Evolutionary conservation across 2,329 filamentous ascomycete genomes (phyloP).

Genomic region (Mollisiaceae sp.): DNA sequence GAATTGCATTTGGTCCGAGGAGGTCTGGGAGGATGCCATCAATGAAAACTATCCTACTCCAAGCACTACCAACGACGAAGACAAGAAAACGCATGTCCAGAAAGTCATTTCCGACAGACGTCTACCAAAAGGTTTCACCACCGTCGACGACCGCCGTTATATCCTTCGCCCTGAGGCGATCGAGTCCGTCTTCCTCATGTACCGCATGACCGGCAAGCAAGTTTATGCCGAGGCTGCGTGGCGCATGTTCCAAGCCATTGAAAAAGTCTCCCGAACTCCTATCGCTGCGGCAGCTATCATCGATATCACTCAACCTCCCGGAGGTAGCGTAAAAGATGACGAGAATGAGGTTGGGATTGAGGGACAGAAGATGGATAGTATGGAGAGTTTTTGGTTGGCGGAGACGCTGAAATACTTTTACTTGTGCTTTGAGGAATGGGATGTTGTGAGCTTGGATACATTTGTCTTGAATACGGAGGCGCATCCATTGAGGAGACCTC

Average conservation of each 20-base stretch:
- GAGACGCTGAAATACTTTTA: conserved; percentile 71
- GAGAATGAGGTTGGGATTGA: conserved; percentile 14
- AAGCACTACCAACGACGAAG: conserved; percentile 51
- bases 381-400: conserved; percentile 67
- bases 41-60: conserved; percentile 49
- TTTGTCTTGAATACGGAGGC: conserved; percentile 54
- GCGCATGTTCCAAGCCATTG: conserved; percentile 55
- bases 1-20: conserved; percentile 41
- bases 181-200: conserved; percentile 69
- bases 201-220: conserved; percentile 39
- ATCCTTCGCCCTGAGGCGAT: conserved; percentile 68
- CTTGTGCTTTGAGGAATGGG: conserved; percentile 55
- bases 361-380: conserved; percentile 51
- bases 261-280: conserved; percentile 48
- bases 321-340: conserved; percentile 43
- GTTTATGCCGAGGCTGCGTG: conserved; percentile 51
- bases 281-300: conserved; percentile 50
- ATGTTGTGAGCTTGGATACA: conserved; percentile 62
- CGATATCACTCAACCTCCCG: conserved; percentile 49
- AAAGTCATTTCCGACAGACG: conserved; percentile 26
- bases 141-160: conserved; percentile 46
- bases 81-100: conserved; percentile 14
- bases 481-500: conserved; percentile 39
- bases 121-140: conserved; percentile 34
- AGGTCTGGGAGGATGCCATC: conserved; percentile 55